These are phyloP conservation scores for Glebionis coronaria DNA, from an alignment of 129 eudicot genomes.

Conservation along the genomic window DNA sequence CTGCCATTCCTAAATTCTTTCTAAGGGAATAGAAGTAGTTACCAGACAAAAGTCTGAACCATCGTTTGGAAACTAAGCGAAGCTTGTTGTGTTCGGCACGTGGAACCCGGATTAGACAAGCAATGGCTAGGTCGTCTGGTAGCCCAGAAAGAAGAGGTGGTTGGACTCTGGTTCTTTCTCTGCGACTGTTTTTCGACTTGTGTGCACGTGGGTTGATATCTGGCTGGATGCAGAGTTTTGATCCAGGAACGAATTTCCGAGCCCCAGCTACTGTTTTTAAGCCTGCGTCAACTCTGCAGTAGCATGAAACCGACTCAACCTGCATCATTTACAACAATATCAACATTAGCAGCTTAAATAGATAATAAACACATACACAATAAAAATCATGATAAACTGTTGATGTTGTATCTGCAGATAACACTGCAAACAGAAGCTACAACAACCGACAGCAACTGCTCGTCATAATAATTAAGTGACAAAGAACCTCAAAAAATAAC, in stretches of 20 bases:
- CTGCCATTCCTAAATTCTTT: constrained; percentile 84
- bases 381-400: too few species aligned
- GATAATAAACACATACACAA: background rate
- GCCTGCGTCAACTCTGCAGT: constrained; percentile 94
- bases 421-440: too few species aligned
- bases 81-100: constrained; percentile 86
- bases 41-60: constrained; percentile 77
- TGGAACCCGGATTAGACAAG: constrained; percentile 91
- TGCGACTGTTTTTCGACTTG: constrained; percentile 68
- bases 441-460: too few species aligned
- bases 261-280: constrained; percentile 98
- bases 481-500: constrained; percentile 10
- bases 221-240: constrained; percentile 95
- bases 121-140: constrained; percentile 91
- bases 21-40: constrained; percentile 75
- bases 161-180: constrained; percentile 74
- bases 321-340: constrained; percentile 28
- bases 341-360: background rate
- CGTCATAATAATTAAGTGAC: background rate
- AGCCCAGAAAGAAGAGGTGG: constrained; percentile 96
- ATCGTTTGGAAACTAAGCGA: constrained; percentile 84
- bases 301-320: constrained; percentile 99
- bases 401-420: too few species aligned
- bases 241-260: constrained; percentile 91
- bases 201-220: constrained; percentile 96